Conservation (phyloP, 2,329 filamentous ascomycete species). For the Triangularia verruculosa region DNA sequence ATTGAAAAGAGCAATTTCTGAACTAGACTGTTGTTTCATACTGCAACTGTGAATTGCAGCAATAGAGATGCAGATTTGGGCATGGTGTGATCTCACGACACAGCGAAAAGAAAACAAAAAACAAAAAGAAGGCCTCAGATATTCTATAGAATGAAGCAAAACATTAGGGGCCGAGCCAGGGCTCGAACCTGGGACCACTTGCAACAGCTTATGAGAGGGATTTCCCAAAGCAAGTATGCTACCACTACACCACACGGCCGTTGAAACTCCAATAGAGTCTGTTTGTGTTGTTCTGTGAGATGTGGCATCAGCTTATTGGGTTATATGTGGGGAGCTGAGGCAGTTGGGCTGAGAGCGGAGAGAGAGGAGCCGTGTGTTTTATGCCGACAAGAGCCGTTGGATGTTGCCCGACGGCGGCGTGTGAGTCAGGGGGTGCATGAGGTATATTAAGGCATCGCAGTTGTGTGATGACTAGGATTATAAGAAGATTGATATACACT, state of each 20-base stretch:
- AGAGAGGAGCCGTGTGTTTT: background rate
- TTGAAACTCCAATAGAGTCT: background rate
- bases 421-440: background rate
- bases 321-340: background rate
- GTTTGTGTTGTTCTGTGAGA: background rate
- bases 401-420: background rate
- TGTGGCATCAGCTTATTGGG: background rate
- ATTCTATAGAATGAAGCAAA: background rate
- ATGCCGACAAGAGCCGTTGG: background rate
- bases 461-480: background rate
- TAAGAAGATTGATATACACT: no score
- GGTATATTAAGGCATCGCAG: background rate
- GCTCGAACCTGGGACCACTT: background rate
- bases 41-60: no score
- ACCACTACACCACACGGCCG: background rate
- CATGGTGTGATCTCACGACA: no score
- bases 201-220: background rate
- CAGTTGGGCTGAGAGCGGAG: background rate
- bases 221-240: background rate
- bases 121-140: no score
- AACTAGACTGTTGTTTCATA: no score
- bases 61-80: no score
- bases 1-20: no score
- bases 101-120: background rate
- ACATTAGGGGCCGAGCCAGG: background rate